A percentile compares a stretch with the other conserved stretches of the same genome.
Conservation (phyloP, 352 stramenopile species). For the Phytophthora boehmeriae region DNA sequence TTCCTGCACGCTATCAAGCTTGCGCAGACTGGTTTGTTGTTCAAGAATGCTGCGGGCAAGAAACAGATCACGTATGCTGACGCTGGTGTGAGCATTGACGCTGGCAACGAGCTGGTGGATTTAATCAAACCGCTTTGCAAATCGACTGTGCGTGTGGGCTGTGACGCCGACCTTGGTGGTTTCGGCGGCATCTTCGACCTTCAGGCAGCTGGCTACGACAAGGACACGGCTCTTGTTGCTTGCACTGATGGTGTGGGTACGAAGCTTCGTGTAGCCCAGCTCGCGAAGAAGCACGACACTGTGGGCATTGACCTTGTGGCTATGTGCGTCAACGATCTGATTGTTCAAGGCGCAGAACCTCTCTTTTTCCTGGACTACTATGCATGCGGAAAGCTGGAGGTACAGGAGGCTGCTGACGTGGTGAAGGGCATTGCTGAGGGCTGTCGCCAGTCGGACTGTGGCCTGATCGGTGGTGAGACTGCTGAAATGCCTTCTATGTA, state of each 20-base stretch:
- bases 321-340: slow-evolving; percentile 99
- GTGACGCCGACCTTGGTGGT: slow-evolving; percentile 96
- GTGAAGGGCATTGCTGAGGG: slow-evolving; percentile 98
- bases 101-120: slow-evolving; percentile 95
- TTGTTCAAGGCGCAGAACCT: slow-evolving; percentile 98
- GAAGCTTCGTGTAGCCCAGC: slow-evolving; percentile 94
- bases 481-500: slow-evolving; percentile 99
- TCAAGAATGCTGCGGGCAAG: slow-evolving; percentile 65
- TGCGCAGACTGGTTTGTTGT: slow-evolving; percentile 70
- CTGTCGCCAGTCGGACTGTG: slow-evolving; percentile 95
- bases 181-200: slow-evolving; percentile 99
- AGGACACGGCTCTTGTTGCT: slow-evolving; percentile 97
- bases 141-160: slow-evolving; percentile 94
- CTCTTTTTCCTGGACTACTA: slow-evolving; percentile 99
- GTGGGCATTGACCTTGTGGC: slow-evolving; percentile 99
- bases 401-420: slow-evolving; percentile 93
- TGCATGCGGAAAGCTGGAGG: slow-evolving; percentile 96
- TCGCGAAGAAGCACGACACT: slow-evolving; percentile 93
- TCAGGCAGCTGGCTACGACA: slow-evolving; percentile 94
- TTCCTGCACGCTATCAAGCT: slow-evolving; percentile 89
- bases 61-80: slow-evolving; percentile 97
- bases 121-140: slow-evolving; percentile 99
- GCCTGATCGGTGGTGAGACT: slow-evolving; percentile 96
- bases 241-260: slow-evolving; percentile 98
- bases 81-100: slow-evolving; percentile 98